A percentile compares a stretch with the other conserved stretches of the same genome.
Conservation (phyloP, 139 green algal genomes). For the Chlamydomonas asymmetrica region DNA sequence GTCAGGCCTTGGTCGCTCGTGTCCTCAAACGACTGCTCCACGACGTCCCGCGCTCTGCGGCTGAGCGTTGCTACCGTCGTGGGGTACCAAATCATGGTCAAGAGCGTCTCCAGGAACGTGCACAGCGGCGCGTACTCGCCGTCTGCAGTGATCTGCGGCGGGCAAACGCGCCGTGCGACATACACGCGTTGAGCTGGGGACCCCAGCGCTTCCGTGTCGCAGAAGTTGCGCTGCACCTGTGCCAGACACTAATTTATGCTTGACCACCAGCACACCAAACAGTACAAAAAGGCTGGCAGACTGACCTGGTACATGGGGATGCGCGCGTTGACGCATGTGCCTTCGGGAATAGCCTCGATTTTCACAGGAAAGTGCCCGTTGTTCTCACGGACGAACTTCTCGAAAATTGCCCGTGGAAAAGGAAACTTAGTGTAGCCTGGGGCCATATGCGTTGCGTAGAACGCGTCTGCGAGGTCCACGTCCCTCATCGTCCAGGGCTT, state of each 20-base stretch:
- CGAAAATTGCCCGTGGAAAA: slow-evolving; percentile 78
- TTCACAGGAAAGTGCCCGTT: slow-evolving; percentile 88
- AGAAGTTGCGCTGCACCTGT: no score
- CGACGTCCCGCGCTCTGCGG: slow-evolving; percentile 69
- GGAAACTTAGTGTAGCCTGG: slow-evolving; percentile 66
- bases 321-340: slow-evolving; percentile 70
- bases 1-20: slow-evolving; percentile 57
- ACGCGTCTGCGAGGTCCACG: slow-evolving; percentile 72
- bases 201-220: no score
- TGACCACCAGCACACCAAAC: no score
- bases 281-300: no score
- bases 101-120: slow-evolving; percentile 89
- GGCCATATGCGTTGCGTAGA: slow-evolving; percentile 81
- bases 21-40: slow-evolving; percentile 78
- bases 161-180: no score
- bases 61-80: slow-evolving; percentile 86
- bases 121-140: slow-evolving; percentile 75
- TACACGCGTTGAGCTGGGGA: no score
- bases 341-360: slow-evolving; percentile 84
- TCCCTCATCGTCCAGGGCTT: slow-evolving; percentile 83
- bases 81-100: slow-evolving; percentile 89
- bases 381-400: slow-evolving; percentile 84
- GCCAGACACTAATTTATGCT: no score
- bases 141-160: slow-evolving; percentile 71
- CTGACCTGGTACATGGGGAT: slow-evolving; percentile 87